phyloP scores from a whole-genome alignment of 2,329 filamentous ascomycete genomes.

The Fusarium bulbicola region DNA sequence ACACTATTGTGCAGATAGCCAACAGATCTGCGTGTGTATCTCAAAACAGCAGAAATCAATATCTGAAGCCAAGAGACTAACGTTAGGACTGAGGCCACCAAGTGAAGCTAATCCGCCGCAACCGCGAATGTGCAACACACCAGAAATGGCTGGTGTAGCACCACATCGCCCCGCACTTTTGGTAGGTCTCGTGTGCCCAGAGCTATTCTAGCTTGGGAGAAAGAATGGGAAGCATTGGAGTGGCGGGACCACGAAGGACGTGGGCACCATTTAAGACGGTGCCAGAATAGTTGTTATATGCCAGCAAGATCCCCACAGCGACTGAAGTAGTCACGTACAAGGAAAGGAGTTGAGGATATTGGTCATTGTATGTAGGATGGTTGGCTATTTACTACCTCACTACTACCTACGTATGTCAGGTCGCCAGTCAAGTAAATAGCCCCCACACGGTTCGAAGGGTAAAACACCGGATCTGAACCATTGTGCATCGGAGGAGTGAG shows the following conservation, averaged over 20 bases:
- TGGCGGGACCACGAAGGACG: slow-evolving; percentile 5
- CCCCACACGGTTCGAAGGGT: slow-evolving; percentile 8
- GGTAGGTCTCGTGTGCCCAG: slow-evolving; percentile 5
- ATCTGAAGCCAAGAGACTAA: not conserved
- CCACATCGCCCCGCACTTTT: slow-evolving; percentile 21
- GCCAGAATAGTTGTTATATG: not conserved
- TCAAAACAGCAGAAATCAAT: not conserved
- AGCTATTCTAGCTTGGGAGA: not conserved
- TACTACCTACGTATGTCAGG: not conserved
- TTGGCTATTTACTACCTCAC: not conserved
- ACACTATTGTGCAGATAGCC: slow-evolving; percentile 12
- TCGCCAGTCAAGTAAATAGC: not conserved
- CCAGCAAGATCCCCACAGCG: not conserved
- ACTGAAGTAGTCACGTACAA: not conserved
- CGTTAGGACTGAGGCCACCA: slow-evolving; percentile 23
- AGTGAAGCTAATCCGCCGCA: slow-evolving; percentile 19
- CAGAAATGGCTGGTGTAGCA: slow-evolving; percentile 23
- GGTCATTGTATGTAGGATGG: not conserved
- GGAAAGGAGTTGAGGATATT: not conserved
- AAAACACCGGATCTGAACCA: not conserved
- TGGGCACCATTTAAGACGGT: slow-evolving; percentile 1
- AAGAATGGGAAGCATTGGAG: slow-evolving; percentile 1
- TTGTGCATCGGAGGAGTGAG: not conserved
- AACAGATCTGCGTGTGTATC: slow-evolving; percentile 10
- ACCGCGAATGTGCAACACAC: slow-evolving; percentile 18